These are phyloP conservation scores for Pseudogymnoascus sp. DNA, from an alignment of 2,329 filamentous ascomycete genomes.

Conservation along the genomic window DNA sequence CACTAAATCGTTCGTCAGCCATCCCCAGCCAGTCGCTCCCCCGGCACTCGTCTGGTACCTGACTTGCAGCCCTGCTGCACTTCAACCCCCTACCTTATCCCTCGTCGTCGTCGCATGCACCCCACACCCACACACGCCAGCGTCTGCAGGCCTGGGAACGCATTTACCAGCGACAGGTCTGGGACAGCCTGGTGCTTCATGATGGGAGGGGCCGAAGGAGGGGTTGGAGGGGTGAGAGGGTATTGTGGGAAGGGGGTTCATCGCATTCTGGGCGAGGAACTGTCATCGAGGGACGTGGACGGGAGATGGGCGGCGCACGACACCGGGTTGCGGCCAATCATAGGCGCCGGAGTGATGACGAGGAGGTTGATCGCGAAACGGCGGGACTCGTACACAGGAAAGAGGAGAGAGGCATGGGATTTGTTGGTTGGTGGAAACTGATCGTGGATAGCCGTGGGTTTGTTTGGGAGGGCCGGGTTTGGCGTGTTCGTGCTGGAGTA, in stretches of 20 bases:
- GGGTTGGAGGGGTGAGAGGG: background rate
- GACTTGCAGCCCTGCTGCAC: background rate
- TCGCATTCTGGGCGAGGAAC: background rate
- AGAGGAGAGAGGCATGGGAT: background rate
- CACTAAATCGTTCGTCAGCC: background rate
- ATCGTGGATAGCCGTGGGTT: background rate
- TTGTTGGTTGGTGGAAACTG: background rate
- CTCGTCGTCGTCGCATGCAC: background rate
- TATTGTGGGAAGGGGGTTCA: background rate
- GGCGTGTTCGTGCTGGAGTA: background rate
- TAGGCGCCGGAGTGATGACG: background rate
- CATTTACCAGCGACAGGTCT: conserved; percentile 8
- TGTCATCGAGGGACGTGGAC: background rate
- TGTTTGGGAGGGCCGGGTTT: background rate
- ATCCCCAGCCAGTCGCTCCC: background rate
- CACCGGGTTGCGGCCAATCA: background rate
- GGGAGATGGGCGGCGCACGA: background rate
- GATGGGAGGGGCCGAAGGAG: background rate
- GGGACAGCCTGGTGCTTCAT: conserved; percentile 6
- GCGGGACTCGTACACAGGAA: background rate
- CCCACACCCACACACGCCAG: background rate
- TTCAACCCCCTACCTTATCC: background rate
- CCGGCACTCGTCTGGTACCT: background rate
- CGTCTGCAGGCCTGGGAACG: background rate
- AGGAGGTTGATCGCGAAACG: background rate